Base-by-base conservation (phyloP, 805 yeast genomes). In the Torulaspora franciscae region DNA sequence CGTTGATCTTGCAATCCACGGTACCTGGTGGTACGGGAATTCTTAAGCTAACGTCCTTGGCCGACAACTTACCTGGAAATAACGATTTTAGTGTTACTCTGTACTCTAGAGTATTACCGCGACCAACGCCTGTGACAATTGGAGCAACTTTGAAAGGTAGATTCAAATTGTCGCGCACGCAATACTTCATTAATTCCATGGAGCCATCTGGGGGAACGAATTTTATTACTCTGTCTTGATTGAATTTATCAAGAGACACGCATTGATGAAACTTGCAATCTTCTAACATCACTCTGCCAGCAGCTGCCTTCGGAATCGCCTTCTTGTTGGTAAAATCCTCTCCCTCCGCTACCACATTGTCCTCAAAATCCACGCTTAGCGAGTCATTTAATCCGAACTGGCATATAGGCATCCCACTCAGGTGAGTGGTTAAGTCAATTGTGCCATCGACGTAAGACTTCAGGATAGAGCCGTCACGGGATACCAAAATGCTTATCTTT, bases 161-260 rank as follows among this genome's bases (percentile, higher is more conserved):
- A 40, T 76, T 77, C 47, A 85, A 67, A 51, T 80, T 78, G 35
- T 79, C 78, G 1, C 71, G 65, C 1, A 76, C 74, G 45, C 82
- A 70, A 65, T 88, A 89, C 28, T 78, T 72, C 90, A 89, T 81
- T 48, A 89, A 73, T 62, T 87, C 91, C 60, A 87, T 85, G 41
- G 80, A 78, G 0, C 95, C 95, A 65, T 88, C 95, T 1, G 96
- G 96, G 2, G 96, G 96, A 9, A 81, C 71, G 52, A 89, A 88
- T 37, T 75, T 77, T 46, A 89, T 83, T 19, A 77, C 67, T 32
- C 84, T 69, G 22, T 82, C 80, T 15, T 71, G 59, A 49, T 85
- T 88, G 62, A 83, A 86, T 53, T 77, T 75, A 46, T 77, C 77
- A 45, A 87, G 69, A 49, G 82, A 79, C 22, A 88, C 96, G 64